Evolutionary conservation across 1,139 yeast genomes (phyloP), one percentile per base, ranked within the genome.

Genomic region (Pichia sp.): DNA sequence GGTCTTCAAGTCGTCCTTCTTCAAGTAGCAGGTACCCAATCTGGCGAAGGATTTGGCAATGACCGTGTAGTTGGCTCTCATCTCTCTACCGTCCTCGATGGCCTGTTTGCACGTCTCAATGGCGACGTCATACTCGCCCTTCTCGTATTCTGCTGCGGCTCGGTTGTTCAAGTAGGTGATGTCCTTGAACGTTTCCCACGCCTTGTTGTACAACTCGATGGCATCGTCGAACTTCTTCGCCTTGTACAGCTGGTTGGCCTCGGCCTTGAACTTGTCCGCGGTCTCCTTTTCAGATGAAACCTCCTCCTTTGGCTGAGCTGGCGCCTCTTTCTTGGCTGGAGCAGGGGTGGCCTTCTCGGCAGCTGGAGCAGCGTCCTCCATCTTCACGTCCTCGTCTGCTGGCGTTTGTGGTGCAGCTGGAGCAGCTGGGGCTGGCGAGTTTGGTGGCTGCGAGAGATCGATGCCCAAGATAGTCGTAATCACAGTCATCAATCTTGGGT

Each of bases 61-160:
- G 53, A 87, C 67, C 73, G 89, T 92, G 75, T 91, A 95, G 71
- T 93, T 98, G 20, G 97, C 92, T 73, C 95, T 87, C 70, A 80
- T 69, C 62, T 87, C 95, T 74, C 97, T 83, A 61, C 97, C 97
- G 69, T 87, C 83, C 50, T 89, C 97, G 60, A 93, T 80, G 17
- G 99, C 98, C 56, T 75, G 74, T 63, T 82, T 75, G 72, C 97
- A 87, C 6, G 98, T 89, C 56, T 78, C 73, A 61, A 93, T 87
- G 43, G 97, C 92, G 16, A 84, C 74, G 56, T 90, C 96, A 66
- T 81, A 89, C 66, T 91, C 97, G 57, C 95, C 97, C 72, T 92
- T 91, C 74, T 95, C 99, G 66, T 74, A 93, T 72, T 93, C 97
- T 33, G 99, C 99, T 54, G 99, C 99, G 41, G 99, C 95, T 67